A percentile compares a stretch with the other conserved stretches of the same genome.
phyloP scores from a whole-genome alignment of 1,139 yeast species.

The Candida sanyaensis region DNA sequence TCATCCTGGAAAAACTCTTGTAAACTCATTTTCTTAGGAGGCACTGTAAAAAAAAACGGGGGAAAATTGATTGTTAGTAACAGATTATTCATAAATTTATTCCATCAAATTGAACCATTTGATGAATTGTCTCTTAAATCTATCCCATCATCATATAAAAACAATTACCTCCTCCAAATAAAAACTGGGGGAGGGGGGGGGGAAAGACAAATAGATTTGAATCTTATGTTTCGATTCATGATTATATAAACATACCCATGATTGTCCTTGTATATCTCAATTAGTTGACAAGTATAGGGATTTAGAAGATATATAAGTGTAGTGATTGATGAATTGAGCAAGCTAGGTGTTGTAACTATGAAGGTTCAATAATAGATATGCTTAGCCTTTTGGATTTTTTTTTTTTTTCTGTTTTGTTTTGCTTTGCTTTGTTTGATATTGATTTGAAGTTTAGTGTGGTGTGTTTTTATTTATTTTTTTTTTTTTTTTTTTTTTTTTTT shows the following conservation, averaged over 20 bases:
- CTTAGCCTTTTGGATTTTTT: background rate
- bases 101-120: background rate
- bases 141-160: too few species aligned
- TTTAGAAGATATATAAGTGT: background rate
- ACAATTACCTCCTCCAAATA: background rate
- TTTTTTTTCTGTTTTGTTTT: background rate
- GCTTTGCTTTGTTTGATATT: background rate
- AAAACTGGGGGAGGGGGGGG: background rate
- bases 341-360: background rate
- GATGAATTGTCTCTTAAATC: too few species aligned
- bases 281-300: background rate
- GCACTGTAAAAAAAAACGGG: slow-evolving; percentile 18
- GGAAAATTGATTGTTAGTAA: slow-evolving; percentile 3
- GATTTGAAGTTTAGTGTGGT: background rate
- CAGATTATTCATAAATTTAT: background rate
- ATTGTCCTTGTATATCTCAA: background rate
- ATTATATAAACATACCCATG: background rate
- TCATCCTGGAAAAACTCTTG: slow-evolving; percentile 55
- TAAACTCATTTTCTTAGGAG: slow-evolving; percentile 52
- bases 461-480: background rate
- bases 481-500: too few species aligned
- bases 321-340: background rate
- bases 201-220: too few species aligned
- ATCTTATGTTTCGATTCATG: too few species aligned
- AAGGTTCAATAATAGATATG: background rate